phyloP scores from a whole-genome alignment of 805 yeast genomes.

The Spathaspora girioi region DNA sequence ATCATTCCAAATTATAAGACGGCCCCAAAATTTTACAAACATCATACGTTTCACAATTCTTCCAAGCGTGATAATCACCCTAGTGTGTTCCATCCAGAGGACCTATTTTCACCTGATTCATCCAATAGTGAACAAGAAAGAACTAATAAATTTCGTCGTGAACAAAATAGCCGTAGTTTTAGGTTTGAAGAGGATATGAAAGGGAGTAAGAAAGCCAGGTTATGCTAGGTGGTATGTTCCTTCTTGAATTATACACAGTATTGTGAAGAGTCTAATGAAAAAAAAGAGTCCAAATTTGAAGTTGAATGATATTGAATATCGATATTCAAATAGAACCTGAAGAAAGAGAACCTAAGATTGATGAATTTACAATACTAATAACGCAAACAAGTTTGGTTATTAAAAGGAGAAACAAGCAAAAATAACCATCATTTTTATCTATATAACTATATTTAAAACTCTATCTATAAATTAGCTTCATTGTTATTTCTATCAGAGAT shows the following conservation, averaged over 20 bases:
- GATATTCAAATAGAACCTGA: too few relatives aligned
- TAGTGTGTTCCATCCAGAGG: neutral
- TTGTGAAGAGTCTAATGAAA: neutral
- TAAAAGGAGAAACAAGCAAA: neutral
- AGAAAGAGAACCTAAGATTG: too few relatives aligned
- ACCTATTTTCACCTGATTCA: neutral
- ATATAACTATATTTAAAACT: neutral
- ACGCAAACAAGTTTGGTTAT: neutral
- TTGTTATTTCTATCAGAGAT: neutral
- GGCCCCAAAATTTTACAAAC: neutral
- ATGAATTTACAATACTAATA: too few relatives aligned
- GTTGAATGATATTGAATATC: neutral
- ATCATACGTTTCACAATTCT: neutral
- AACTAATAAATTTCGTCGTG: neutral
- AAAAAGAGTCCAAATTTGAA: neutral
- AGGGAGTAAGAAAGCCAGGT: neutral
- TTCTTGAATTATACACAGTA: neutral
- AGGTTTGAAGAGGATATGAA: neutral
- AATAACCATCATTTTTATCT: neutral
- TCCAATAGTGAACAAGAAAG: neutral
- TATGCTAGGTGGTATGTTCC: neutral
- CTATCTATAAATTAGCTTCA: constrained; percentile 3
- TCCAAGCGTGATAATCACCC: neutral
- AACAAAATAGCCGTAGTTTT: neutral
- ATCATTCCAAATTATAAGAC: neutral